Evolutionary conservation across 2,329 filamentous ascomycete species (phyloP).

Genomic region (Parascedosporium putredinis): DNA sequence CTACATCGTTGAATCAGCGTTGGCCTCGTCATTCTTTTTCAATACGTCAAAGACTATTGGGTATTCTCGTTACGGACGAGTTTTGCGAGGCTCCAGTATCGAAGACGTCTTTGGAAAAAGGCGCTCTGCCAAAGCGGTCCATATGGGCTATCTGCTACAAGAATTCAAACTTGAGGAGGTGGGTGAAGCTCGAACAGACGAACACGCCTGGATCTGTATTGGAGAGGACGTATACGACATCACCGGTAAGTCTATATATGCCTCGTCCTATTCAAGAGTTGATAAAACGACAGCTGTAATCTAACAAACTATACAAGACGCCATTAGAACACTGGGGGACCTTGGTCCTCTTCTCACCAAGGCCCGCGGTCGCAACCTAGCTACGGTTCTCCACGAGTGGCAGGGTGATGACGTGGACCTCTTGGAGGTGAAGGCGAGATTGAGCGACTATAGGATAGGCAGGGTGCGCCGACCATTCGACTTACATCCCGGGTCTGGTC

Average conservation of each 20-base stretch:
- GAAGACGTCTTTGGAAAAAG: background rate
- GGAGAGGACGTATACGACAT: constrained; percentile 12
- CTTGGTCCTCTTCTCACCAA: too few species aligned
- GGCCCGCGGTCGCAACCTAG: background rate
- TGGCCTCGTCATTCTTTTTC: background rate
- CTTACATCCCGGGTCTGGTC: too few species aligned
- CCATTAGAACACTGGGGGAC: too few species aligned
- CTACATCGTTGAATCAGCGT: too few species aligned
- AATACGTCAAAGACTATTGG: background rate
- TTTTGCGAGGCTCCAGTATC: background rate
- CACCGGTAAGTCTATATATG: constrained; percentile 7
- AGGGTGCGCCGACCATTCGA: background rate
- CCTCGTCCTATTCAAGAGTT: background rate
- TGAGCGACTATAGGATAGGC: background rate
- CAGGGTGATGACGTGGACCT: background rate
- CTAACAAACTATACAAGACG: too few species aligned
- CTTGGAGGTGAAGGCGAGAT: background rate
- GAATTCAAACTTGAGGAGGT: constrained; percentile 1
- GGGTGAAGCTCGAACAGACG: constrained; percentile 7
- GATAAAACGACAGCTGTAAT: too few species aligned
- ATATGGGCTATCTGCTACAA: background rate
- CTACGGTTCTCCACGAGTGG: background rate
- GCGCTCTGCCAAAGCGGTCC: background rate
- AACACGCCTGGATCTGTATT: constrained; percentile 8
- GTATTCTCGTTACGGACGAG: background rate